phyloP scores from a whole-genome alignment of 805 yeast genomes.

The Diddensiella caesifluorescens region DNA sequence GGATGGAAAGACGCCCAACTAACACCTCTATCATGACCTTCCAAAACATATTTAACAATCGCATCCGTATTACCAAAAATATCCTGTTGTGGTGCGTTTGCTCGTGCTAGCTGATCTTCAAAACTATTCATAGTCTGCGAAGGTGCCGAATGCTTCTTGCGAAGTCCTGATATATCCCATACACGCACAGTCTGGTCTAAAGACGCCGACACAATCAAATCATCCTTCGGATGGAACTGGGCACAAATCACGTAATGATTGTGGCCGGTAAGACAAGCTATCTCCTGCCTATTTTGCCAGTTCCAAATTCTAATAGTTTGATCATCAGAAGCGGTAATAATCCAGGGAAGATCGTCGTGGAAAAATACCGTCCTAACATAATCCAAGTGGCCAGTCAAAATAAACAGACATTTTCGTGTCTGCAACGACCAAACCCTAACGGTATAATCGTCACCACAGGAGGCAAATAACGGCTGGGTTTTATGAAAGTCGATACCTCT shows the following conservation, averaged over 20 bases:
- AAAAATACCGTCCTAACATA: slow-evolving; percentile 90
- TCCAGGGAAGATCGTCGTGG: slow-evolving; percentile 97
- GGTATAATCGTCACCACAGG: slow-evolving; percentile 96
- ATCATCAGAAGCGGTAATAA: slow-evolving; percentile 92
- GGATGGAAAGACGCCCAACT: slow-evolving; percentile 99
- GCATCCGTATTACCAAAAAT: slow-evolving; percentile 93
- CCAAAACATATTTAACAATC: slow-evolving; percentile 88
- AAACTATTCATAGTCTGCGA: slow-evolving; percentile 25
- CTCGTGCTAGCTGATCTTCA: slow-evolving; percentile 43
- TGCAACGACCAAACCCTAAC: slow-evolving; percentile 94
- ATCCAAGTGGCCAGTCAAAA: slow-evolving; percentile 90
- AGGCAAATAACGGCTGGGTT: slow-evolving; percentile 92
- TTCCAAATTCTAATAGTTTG: slow-evolving; percentile 99
- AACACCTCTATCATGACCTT: slow-evolving; percentile 98
- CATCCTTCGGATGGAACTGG: slow-evolving; percentile 93
- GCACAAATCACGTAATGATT: slow-evolving; percentile 98
- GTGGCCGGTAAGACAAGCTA: slow-evolving; percentile 96
- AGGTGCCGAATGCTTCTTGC: slow-evolving; percentile 90
- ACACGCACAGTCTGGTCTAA: slow-evolving; percentile 98
- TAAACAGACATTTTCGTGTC: slow-evolving; percentile 85
- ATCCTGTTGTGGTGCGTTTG: slow-evolving; percentile 71
- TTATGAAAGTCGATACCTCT: slow-evolving; percentile 95
- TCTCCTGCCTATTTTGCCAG: slow-evolving; percentile 98
- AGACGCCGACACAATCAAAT: slow-evolving; percentile 89
- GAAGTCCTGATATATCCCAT: slow-evolving; percentile 94